A percentile compares a stretch with the other conserved stretches of the same genome.
phyloP scores from a whole-genome alignment of 2,329 filamentous ascomycete genomes.

The Scytalidium lignicola region DNA sequence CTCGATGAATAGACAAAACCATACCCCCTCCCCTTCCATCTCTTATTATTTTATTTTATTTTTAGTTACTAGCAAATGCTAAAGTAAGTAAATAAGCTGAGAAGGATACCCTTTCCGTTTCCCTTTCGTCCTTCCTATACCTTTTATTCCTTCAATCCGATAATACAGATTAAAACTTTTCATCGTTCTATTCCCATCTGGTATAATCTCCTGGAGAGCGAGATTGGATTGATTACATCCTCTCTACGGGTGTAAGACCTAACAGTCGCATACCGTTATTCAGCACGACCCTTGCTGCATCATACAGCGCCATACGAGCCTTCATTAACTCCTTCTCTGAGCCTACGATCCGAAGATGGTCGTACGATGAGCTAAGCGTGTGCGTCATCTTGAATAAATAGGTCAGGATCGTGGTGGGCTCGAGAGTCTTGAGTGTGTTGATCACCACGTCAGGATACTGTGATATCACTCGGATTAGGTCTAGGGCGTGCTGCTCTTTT shows the following conservation, averaged over 20 bases:
- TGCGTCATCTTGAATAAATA: slow-evolving; percentile 89
- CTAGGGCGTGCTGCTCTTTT: slow-evolving; percentile 65
- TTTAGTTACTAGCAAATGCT: no score
- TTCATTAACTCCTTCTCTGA: slow-evolving; percentile 66
- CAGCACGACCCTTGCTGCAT: slow-evolving; percentile 68
- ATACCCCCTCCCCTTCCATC: no score
- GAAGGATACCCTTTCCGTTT: no score
- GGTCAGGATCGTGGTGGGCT: slow-evolving; percentile 60
- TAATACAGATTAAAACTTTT: no score
- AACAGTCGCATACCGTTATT: slow-evolving; percentile 79
- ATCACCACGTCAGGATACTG: slow-evolving; percentile 82
- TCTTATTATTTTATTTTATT: no score
- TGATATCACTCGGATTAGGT: slow-evolving; percentile 69
- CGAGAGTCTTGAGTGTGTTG: slow-evolving; percentile 79
- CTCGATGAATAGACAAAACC: no score
- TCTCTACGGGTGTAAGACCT: slow-evolving; percentile 72
- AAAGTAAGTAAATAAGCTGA: no score
- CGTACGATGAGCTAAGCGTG: slow-evolving; percentile 72
- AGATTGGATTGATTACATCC: slow-evolving; percentile 18
- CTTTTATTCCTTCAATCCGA: no score
- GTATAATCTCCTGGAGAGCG: not conserved
- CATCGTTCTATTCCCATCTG: no score
- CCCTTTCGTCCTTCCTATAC: no score
- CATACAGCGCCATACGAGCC: slow-evolving; percentile 74
- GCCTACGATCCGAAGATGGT: slow-evolving; percentile 76